Evolutionary conservation across 1,284 basidiomycete genomes (phyloP).

Genomic region (Austropuccinia psidii): DNA sequence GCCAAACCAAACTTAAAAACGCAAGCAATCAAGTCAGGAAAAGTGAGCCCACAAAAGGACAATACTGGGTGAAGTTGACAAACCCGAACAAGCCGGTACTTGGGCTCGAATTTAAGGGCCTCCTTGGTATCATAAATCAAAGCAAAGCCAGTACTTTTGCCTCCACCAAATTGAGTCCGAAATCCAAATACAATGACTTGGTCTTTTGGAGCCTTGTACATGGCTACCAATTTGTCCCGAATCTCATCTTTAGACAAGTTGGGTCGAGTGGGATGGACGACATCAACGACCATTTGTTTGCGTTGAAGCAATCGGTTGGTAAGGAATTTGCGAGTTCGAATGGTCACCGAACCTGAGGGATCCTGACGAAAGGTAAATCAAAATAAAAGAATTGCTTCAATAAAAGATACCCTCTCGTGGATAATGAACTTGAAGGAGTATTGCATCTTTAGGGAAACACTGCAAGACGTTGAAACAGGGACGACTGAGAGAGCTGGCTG

Average conservation of each 20-base stretch:
- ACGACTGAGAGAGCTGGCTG: too few relatives aligned
- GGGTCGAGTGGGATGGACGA: conserved; percentile 89
- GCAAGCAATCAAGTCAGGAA: neutral
- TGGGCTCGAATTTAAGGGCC: conserved; percentile 93
- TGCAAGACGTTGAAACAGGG: too few relatives aligned
- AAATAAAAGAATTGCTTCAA: too few relatives aligned
- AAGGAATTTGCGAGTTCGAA: conserved; percentile 99
- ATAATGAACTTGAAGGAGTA: too few relatives aligned
- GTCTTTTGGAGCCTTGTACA: conserved; percentile 61
- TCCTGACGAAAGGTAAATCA: conserved; percentile 51
- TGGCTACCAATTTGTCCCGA: conserved; percentile 76
- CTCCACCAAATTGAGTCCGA: conserved; percentile 94
- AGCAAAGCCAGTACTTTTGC: conserved; percentile 92
- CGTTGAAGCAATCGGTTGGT: conserved; percentile 96
- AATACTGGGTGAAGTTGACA: conserved; percentile 49
- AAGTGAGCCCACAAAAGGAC: neutral
- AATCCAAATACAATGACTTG: conserved; percentile 57
- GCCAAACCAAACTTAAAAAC: conserved; percentile 65
- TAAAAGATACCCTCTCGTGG: too few relatives aligned
- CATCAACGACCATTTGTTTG: conserved; percentile 76
- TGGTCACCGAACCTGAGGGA: conserved; percentile 80
- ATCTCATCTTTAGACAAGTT: conserved; percentile 93
- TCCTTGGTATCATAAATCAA: conserved; percentile 96
- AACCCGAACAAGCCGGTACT: conserved; percentile 88
- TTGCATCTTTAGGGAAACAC: too few relatives aligned